Percentiles rank a stretch among this genome's conserved stretches.
Evolutionary conservation across 768 basidiomycete species (phyloP).

Genomic region (Fistulinella prunicolor): DNA sequence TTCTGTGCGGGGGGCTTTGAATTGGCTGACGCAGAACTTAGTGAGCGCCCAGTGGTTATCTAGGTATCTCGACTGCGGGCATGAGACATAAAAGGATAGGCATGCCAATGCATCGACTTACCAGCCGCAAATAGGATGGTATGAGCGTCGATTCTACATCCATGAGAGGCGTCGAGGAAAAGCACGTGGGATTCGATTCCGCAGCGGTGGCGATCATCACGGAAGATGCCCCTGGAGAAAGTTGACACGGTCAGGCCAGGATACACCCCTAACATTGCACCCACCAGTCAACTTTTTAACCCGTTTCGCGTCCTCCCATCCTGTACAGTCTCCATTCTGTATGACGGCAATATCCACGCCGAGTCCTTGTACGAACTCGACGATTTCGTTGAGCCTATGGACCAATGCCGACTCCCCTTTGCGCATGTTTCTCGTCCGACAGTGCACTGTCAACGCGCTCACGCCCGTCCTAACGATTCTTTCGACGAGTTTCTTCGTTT

Average conservation of each 20-base stretch:
- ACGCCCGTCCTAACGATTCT: conserved; percentile 86
- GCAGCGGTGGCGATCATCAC: conserved; percentile 97
- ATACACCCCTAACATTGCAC: conserved; percentile 13
- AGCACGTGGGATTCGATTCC: conserved; percentile 89
- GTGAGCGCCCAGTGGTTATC: conserved; percentile 81
- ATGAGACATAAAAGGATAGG: conserved; percentile 1
- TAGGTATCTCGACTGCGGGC: conserved; percentile 62
- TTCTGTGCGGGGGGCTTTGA: conserved; percentile 62
- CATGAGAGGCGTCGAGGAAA: conserved; percentile 61
- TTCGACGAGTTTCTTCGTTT: conserved; percentile 87
- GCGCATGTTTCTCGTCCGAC: conserved; percentile 91
- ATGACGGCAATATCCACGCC: conserved; percentile 82
- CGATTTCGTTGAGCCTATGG: conserved; percentile 78
- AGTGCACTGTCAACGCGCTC: conserved; percentile 89
- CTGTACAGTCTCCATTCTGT: conserved; percentile 90
- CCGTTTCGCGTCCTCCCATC: conserved; percentile 73
- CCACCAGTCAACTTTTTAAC: conserved; percentile 73
- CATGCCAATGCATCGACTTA: conserved; percentile 29
- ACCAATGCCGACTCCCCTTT: conserved; percentile 76
- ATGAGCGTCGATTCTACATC: conserved; percentile 70
- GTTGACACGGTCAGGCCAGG: neutral
- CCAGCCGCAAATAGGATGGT: conserved; percentile 72
- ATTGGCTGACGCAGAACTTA: conserved; percentile 83
- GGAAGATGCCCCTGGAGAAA: conserved; percentile 66
- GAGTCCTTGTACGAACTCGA: conserved; percentile 74